These are phyloP conservation scores for Eimeria praecox DNA, from an alignment of 169 alveolate species.

Conservation along the genomic window DNA sequence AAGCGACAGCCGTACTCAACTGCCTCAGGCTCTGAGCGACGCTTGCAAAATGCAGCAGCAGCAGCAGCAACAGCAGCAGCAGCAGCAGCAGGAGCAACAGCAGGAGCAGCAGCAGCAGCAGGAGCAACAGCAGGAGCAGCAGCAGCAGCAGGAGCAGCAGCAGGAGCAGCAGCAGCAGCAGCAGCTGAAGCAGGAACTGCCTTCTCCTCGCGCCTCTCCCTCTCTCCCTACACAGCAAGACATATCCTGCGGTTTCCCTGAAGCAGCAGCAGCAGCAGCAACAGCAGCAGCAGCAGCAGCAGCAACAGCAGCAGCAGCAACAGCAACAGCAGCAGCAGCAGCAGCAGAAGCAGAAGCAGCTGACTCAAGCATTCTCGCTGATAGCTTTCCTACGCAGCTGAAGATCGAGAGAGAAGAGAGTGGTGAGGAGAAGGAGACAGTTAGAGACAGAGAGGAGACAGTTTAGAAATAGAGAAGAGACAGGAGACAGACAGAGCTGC, in stretches of 20 bases:
- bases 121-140: background rate
- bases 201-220: background rate
- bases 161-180: background rate
- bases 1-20: no score
- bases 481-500: background rate
- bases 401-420: background rate
- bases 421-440: background rate
- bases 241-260: background rate
- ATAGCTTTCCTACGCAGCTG: background rate
- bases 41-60: no score
- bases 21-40: no score
- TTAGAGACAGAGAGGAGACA: background rate
- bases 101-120: background rate
- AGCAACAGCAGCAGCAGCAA: conserved; percentile 15
- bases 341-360: no score
- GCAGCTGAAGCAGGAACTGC: no score
- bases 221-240: background rate
- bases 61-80: no score
- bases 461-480: background rate
- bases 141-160: background rate
- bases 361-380: no score
- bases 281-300: background rate
- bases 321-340: background rate
- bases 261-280: background rate
- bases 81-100: background rate